Evolutionary conservation across 768 basidiomycete species (phyloP), one percentile per base, ranked within the genome.

Genomic region (Tremella yokohamensis): DNA sequence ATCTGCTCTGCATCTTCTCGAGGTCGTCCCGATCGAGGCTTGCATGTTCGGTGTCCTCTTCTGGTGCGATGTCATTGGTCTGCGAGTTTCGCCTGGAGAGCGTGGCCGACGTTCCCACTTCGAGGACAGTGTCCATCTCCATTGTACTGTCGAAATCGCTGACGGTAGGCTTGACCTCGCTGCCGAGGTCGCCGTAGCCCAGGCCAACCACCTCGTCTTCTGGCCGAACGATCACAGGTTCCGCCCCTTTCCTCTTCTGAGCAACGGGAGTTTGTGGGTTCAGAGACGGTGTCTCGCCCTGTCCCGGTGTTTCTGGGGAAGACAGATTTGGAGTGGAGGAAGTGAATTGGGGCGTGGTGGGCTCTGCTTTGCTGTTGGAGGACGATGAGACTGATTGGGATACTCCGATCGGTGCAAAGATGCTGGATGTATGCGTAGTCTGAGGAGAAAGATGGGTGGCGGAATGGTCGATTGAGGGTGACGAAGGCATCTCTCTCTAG

Each of bases 11-110:
- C 48, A 61, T 58, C 22, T 25, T 45, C 38, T 45, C 44, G 49
- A 67, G 22, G 4, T 29, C 53, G 6, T 64, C 60, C 7, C 49
- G 13, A 49, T 64, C 57, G 18, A 52, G 50, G 22, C 19, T n/a
- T 52, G 1, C 29, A 13, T n/a, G 51, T 40, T 42, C 49, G 52
- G 25, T 24, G n/a, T 58, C 56, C 8, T 12, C 24, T 22, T 4
- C 26, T 16, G 4, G 6, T 4, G 20, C 26, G 19, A 50, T 22
- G 8, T 50, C 49, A 50, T 50, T 50, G 20, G 9, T 34, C 34
- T 18, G 22, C 11, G 16, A 34, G 24, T 34, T 24, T 29, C 51
- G 24, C 18, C 51, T 38, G 8, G 51, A n/a, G 13, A 13, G 3
- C 7, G n/a, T 34, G 8, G 29, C 22, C 24, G 38, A 29, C 18